Base-by-base conservation (phyloP, 805 yeast species). In the Candida hungchunana region DNA sequence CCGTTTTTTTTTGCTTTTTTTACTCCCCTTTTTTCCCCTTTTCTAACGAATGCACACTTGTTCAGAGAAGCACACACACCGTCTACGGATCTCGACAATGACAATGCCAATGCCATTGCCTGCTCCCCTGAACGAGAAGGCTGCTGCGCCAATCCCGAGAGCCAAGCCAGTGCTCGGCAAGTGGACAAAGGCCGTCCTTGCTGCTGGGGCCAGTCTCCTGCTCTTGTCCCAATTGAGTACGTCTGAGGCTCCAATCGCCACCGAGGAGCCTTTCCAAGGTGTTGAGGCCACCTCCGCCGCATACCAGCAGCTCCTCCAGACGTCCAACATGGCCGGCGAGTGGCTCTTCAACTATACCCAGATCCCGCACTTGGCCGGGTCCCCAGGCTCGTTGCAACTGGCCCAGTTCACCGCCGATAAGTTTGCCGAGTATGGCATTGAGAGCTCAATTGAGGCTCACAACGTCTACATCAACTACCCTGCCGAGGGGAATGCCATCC, bases 381-480 rank as follows among this genome's bases (percentile, higher is more conserved):
- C 72, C 10, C 40, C 44, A n/a, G 40, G 40, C 5, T 69, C 68
- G 42, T 47, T 56, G 23, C 68, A 56, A 22, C 55, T 73, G 37
- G 79, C 69, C 16, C 63, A 79, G 36, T 83, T 78, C 73, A 80
- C 89, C 3, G 62, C 64, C 18, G 63, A 59, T 12, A 73, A 75
- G 56, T 76, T 78, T 47, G 67, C 63, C 32, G 79, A 76, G 44
- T 81, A 64, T 48, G 90, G 90, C 1, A 58, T 80, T 39, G 58
- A 64, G 22, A 56, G 78, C 6, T 60, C 58, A 18, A 62, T 79
- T 34, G 85, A 75, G 44, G 59, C 73, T 7, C 81, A 75, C 48
- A 75, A 80, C 36, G 70, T 77, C n/a, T 79, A 69, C 46, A 59
- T 82, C 40, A 77, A 80, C 50, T 74, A 75, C 47, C 93, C 90